Evolutionary conservation across 805 yeast species (phyloP).

Genomic region (Diddensiella transvaalensis): DNA sequence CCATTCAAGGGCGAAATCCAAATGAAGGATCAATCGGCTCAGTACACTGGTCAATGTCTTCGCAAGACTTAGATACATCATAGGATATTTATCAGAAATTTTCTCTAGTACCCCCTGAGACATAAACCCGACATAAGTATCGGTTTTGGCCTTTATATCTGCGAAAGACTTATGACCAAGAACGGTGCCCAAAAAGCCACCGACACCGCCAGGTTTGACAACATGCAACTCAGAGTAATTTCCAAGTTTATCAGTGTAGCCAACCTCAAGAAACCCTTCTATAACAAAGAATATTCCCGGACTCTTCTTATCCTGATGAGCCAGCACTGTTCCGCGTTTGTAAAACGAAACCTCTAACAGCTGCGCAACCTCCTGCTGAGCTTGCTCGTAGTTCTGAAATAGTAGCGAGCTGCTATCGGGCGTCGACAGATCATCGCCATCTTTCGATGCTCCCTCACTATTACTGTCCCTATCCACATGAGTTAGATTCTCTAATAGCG

Average conservation of each 20-base stretch:
- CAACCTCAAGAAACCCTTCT: slow-evolving; percentile 70
- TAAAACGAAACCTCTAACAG: slow-evolving; percentile 53
- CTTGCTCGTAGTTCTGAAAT: slow-evolving; percentile 10
- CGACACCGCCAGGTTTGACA: slow-evolving; percentile 73
- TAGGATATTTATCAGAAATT: slow-evolving; percentile 70
- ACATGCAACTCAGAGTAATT: slow-evolving; percentile 42
- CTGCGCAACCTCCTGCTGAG: slow-evolving; percentile 27
- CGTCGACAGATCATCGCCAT: slow-evolving; percentile 1
- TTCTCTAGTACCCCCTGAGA: slow-evolving; percentile 59
- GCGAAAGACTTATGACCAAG: slow-evolving; percentile 79
- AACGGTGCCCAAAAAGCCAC: slow-evolving; percentile 80
- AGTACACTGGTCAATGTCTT: slow-evolving; percentile 63
- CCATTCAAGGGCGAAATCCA: slow-evolving; percentile 96
- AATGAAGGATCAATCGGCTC: slow-evolving; percentile 61
- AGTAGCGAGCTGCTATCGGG: slow-evolving; percentile 1
- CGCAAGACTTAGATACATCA: slow-evolving; percentile 74
- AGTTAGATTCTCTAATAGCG: slow-evolving; percentile 3
- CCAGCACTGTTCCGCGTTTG: slow-evolving; percentile 52
- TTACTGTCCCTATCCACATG: slow-evolving; percentile 5
- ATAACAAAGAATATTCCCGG: slow-evolving; percentile 79
- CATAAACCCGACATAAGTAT: slow-evolving; percentile 67
- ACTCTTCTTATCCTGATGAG: slow-evolving; percentile 60
- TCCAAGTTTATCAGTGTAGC: slow-evolving; percentile 37
- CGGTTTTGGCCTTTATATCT: slow-evolving; percentile 57
- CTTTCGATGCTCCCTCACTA: slow-evolving; percentile 8